phyloP scores from a whole-genome alignment of 345 rosid species.

The Ceriops decandra region DNA sequence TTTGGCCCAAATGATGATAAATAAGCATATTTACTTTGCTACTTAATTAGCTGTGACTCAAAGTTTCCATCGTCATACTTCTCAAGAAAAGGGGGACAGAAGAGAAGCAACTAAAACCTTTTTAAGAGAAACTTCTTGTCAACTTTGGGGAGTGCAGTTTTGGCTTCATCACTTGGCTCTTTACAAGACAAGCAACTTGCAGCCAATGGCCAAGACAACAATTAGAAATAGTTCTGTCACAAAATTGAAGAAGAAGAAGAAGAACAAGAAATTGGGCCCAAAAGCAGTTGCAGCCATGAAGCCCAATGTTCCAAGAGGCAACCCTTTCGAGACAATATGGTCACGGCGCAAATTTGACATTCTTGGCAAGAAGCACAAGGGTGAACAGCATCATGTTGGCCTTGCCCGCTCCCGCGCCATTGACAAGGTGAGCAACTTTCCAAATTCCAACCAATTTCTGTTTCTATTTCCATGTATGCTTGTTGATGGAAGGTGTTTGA shows the following conservation, averaged over 20 bases:
- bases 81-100: too few relatives aligned
- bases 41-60: too few relatives aligned
- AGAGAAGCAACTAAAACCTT: too few relatives aligned
- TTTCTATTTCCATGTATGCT: neutral
- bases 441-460: neutral
- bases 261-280: conserved; percentile 43
- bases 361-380: conserved; percentile 85
- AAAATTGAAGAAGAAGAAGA: conserved; percentile 27
- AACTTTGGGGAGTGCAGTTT: too few relatives aligned
- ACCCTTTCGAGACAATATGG: conserved; percentile 83
- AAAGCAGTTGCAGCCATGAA: conserved; percentile 57
- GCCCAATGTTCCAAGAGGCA: conserved; percentile 39
- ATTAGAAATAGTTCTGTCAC: conserved; percentile 2
- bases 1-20: too few relatives aligned
- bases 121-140: too few relatives aligned
- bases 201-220: conserved; percentile 15
- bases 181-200: too few relatives aligned
- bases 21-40: too few relatives aligned
- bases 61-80: too few relatives aligned
- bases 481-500: neutral
- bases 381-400: conserved; percentile 76
- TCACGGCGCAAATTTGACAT: conserved; percentile 81
- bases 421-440: conserved; percentile 42
- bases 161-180: too few relatives aligned
- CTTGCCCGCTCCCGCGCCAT: conserved; percentile 60